Evolutionary conservation across 1,284 basidiomycete genomes (phyloP).

Genomic region (Leccinum huronense): DNA sequence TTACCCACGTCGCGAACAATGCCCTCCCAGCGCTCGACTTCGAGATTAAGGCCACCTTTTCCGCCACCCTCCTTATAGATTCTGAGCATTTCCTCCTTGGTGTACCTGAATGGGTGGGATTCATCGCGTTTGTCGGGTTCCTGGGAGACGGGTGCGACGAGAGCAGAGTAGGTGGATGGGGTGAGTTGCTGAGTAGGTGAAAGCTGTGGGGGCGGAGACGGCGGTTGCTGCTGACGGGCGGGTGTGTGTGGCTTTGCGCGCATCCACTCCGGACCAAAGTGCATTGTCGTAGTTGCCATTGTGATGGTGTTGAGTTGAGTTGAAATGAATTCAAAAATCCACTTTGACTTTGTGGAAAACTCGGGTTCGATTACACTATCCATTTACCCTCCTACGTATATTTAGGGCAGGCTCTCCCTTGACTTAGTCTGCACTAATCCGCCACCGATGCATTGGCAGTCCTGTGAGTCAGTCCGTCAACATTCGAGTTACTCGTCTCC

Average conservation of each 20-base stretch:
- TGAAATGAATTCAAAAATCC: conserved; percentile 17
- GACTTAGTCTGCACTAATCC: conserved; percentile 28
- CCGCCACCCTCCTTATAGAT: conserved; percentile 82
- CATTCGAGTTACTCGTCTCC: background rate
- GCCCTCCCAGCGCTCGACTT: conserved; percentile 84
- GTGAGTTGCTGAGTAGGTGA: conserved; percentile 45
- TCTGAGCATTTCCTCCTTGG: conserved; percentile 79
- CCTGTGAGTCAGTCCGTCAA: conserved; percentile 29
- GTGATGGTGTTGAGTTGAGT: conserved; percentile 10
- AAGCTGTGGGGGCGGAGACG: conserved; percentile 55
- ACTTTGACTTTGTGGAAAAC: conserved; percentile 27
- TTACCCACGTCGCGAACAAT: conserved; percentile 73
- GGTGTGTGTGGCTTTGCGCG: conserved; percentile 66
- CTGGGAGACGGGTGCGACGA: conserved; percentile 58
- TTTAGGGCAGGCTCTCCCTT: conserved; percentile 35
- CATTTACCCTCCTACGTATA: conserved; percentile 8
- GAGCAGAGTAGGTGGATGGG: conserved; percentile 77
- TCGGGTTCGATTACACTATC: conserved; percentile 20
- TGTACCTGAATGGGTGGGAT: conserved; percentile 79
- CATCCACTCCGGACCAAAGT: conserved; percentile 90
- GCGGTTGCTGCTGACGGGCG: conserved; percentile 51
- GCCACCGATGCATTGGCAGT: conserved; percentile 39
- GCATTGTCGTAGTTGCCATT: conserved; percentile 75
- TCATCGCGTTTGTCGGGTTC: conserved; percentile 59
- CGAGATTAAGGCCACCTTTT: conserved; percentile 71